Evolutionary conservation across 1,139 yeast species (phyloP).

Genomic region (Taphrina betulina): DNA sequence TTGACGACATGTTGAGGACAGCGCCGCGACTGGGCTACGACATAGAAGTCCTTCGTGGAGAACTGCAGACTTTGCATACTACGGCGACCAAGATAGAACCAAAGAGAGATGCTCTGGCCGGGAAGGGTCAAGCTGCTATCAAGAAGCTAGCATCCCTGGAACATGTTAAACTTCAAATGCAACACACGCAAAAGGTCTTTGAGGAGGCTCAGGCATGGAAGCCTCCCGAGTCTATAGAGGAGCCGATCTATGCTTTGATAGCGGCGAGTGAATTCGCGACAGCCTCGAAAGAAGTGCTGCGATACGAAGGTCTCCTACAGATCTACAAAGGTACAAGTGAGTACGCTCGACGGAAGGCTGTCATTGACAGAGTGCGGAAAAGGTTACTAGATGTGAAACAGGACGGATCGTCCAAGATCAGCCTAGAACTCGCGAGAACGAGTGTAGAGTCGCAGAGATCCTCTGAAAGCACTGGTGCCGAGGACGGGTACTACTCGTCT

Average conservation of each 20-base stretch:
- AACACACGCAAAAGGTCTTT: constrained; percentile 12
- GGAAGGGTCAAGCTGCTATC: constrained; percentile 2
- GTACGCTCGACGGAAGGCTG: constrained; percentile 14
- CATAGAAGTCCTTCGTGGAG: constrained; percentile 19
- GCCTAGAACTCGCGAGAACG: constrained; percentile 4
- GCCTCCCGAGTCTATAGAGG: constrained; percentile 25
- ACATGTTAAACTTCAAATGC: constrained; percentile 16
- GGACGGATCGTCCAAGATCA: not conserved
- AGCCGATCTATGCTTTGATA: constrained; percentile 10
- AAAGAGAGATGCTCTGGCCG: constrained; percentile 9
- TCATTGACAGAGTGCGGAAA: constrained; percentile 12
- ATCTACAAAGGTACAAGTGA: constrained; percentile 30
- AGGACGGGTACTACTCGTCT: constrained; percentile 6
- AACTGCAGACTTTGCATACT: constrained; percentile 1
- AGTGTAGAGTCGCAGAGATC: constrained; percentile 15
- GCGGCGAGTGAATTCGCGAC: not conserved
- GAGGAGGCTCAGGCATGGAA: constrained; percentile 26
- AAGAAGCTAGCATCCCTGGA: constrained; percentile 22
- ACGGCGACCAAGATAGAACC: constrained; percentile 14
- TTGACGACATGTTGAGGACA: constrained; percentile 24
- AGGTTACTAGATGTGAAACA: constrained; percentile 8
- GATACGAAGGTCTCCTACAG: constrained; percentile 15
- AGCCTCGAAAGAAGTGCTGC: constrained; percentile 6
- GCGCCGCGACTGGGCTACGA: constrained; percentile 27
- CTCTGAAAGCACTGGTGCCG: not conserved